Evolutionary conservation across 1,139 yeast species (phyloP).

Genomic region (Meyerozyma sp.): DNA sequence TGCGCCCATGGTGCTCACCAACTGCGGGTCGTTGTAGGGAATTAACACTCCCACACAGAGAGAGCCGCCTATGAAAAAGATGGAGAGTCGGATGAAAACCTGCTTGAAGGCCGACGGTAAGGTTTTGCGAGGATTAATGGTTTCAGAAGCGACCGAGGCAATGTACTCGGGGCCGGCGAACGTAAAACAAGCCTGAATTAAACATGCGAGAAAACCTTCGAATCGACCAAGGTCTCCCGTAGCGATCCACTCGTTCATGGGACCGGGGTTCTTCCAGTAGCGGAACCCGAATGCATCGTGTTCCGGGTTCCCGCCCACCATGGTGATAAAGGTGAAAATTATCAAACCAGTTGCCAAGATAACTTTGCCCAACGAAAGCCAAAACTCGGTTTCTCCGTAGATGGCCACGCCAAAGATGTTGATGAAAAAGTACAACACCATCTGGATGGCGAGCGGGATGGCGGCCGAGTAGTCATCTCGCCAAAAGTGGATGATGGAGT

Average conservation of each 20-base stretch:
- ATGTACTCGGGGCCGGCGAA: slow-evolving; percentile 19
- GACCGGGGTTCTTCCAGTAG: slow-evolving; percentile 20
- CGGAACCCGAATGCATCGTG: slow-evolving; percentile 17
- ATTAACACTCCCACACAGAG: slow-evolving; percentile 11
- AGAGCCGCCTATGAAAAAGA: slow-evolving; percentile 12
- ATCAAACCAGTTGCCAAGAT: slow-evolving; percentile 13
- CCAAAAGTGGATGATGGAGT: slow-evolving; percentile 10
- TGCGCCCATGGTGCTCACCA: slow-evolving; percentile 14
- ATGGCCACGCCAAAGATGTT: slow-evolving; percentile 3
- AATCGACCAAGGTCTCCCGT: slow-evolving; percentile 16
- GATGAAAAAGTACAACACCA: slow-evolving; percentile 2
- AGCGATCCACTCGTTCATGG: slow-evolving; percentile 7
- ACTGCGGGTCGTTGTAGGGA: slow-evolving; percentile 12
- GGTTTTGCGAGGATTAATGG: slow-evolving; percentile 10
- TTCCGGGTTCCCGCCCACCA: slow-evolving; percentile 19
- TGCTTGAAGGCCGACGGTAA: slow-evolving; percentile 11
- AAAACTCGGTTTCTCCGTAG: slow-evolving; percentile 4
- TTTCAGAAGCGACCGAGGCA: slow-evolving; percentile 12
- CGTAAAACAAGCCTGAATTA: slow-evolving; percentile 16
- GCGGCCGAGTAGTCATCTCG: slow-evolving; percentile 2
- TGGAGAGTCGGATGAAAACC: slow-evolving; percentile 10
- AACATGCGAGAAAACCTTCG: slow-evolving; percentile 14
- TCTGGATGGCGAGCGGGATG: slow-evolving; percentile 2
- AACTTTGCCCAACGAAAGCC: slow-evolving; percentile 3
- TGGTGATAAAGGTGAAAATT: slow-evolving; percentile 14